Base-by-base conservation (phyloP, 345 rosid species). In the Dipteronia dyeriana region DNA sequence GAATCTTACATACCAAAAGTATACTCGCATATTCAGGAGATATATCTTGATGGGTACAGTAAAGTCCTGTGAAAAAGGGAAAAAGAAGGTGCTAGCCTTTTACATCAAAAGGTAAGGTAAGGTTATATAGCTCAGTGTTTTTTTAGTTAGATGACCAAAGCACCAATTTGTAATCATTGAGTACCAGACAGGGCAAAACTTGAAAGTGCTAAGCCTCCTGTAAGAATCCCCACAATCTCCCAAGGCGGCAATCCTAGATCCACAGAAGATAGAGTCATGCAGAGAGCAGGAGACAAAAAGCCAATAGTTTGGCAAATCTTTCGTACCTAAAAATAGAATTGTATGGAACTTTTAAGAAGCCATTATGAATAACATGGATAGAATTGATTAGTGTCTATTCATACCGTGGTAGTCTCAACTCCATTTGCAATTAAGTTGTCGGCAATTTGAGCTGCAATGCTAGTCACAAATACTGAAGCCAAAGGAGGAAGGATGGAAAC, bases 401-500 rank as follows among this genome's bases (percentile, higher is more conserved):
- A 79, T 89, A 95, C 98, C 92, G 53, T 90, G 41, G 98, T 95
- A 74, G 92, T 91, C 61, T 91, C 94, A 78, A 92, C 89, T 71
- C 99, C 97, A 76, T 75, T 91, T 61, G 96, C 60, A 49, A 95
- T 95, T 78, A 93, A 88, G 80, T 85, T 87, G 84, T 95, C 99
- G 53, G 99, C 97, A 67, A 90, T 68, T 73, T 93, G 99, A 70
- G 99, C 81, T 66, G 97, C 99, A 66, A 90, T 56, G 77, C 85
- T 91, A 38, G 94, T 90, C 75, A 93, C 94, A 5, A 95, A 83
- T 81, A 91, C 71, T 39, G 98, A 95, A 84, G 98, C 95, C 82
- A 93, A 78, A 34, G 99, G 97, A 75, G 99, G 99, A 84, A 95
- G 99, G 89, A 95, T 89, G 34, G 99, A 95, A 75, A 95, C 98